Base-by-base conservation (phyloP, 202 grass and related monocot species). In the Tripidium arundinaceum region DNA sequence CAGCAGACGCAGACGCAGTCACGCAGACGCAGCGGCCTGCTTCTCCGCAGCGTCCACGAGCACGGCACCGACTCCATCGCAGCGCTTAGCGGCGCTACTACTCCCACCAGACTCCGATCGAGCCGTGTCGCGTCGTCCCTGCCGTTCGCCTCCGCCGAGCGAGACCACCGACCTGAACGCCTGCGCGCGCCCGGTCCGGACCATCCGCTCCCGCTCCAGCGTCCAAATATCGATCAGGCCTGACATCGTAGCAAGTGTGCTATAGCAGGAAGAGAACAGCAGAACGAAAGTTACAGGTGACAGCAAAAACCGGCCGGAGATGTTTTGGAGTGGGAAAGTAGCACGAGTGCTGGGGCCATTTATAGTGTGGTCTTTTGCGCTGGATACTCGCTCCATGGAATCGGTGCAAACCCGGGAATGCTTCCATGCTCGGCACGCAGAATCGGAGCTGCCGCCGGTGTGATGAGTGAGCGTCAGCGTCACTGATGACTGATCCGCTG, bases 171-270 rank as follows among this genome's bases (percentile, higher is more conserved):
- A 72, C 18, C 74, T 41, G 74, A 85, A 58, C 68, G 15, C 83
- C 16, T 39, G 58, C 7, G 25, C 16, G 54, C 65, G 68, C 50
- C 63, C 71, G 49, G 28, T 49, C 46, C 86, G 84, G 25, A 60
- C 15, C 77, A 68, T 64, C 90, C 83, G 87, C 42, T 90, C 75
- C 66, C 83, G 68, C 46, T 89, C 88, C 73, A 41, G 4, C 42
- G 74, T 87, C 93, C 90, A 97, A 14, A 91, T 93, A 50, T 89
- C 93, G 33, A 97, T 91, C 82, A 93, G 65, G 42, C 90, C 72
- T 36, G 93, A 93, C 93, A 97, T 93, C 2, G 28, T n/a, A 19
- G n/a, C n/a, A n/a, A n/a, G n/a, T n/a, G n/a, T n/a, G n/a, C n/a
- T n/a, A n/a, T n/a, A n/a, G 15, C 31, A 54, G 18, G 19, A 50